Conservation (phyloP, 2,329 filamentous ascomycete genomes). For the Pseudogymnoascus sp. region DNA sequence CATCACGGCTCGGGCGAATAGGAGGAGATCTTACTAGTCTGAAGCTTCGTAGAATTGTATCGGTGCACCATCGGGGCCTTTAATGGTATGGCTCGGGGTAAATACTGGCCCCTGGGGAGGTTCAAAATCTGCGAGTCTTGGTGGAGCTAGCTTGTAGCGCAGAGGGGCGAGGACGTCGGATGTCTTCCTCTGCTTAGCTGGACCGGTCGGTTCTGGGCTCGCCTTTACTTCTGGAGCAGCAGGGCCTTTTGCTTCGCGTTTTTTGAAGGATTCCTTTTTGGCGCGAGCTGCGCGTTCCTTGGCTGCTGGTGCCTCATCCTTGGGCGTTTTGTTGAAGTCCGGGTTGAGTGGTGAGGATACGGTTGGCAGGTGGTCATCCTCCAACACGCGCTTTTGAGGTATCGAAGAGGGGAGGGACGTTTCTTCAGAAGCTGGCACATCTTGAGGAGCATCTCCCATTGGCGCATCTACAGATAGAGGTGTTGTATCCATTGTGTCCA, state of each 20-base stretch:
- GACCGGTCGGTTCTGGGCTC: slow-evolving; percentile 47
- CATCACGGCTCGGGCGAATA: slow-evolving; percentile 59
- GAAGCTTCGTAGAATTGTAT: slow-evolving; percentile 56
- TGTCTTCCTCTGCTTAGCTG: slow-evolving; percentile 31
- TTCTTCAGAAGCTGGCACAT: slow-evolving; percentile 30
- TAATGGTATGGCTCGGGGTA: slow-evolving; percentile 47
- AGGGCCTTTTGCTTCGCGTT: slow-evolving; percentile 54
- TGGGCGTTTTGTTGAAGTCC: slow-evolving; percentile 44
- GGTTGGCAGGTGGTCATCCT: slow-evolving; percentile 63
- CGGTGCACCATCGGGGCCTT: slow-evolving; percentile 41
- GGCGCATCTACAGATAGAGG: not conserved
- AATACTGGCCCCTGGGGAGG: slow-evolving; percentile 50
- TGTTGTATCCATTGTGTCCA: slow-evolving; percentile 6
- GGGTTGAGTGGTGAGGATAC: slow-evolving; percentile 71
- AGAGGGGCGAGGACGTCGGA: slow-evolving; percentile 42
- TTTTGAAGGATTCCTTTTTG: slow-evolving; percentile 63
- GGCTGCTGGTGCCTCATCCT: slow-evolving; percentile 37
- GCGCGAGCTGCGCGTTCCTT: slow-evolving; percentile 35
- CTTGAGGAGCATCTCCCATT: slow-evolving; percentile 13
- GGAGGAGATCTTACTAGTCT: slow-evolving; percentile 50
- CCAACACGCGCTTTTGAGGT: slow-evolving; percentile 58
- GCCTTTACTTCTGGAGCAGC: slow-evolving; percentile 39
- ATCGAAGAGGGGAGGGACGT: slow-evolving; percentile 41
- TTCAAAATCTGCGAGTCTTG: slow-evolving; percentile 56
- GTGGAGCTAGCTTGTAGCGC: slow-evolving; percentile 57